Conservation (phyloP, 805 yeast species). For the Teunomyces lycoperdinae region DNA sequence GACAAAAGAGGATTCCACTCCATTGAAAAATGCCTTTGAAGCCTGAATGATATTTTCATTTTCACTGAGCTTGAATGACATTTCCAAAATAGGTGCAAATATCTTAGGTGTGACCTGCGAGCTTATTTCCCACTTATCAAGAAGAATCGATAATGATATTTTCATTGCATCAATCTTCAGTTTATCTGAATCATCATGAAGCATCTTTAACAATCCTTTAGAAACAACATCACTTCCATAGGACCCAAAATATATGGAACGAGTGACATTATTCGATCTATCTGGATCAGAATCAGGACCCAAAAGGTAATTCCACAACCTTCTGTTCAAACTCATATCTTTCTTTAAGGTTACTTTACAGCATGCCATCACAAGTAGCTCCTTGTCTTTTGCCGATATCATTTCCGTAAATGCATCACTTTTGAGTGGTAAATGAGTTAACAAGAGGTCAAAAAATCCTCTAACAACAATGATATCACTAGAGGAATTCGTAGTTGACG, state of each 20-base stretch:
- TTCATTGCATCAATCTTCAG: conserved; percentile 53
- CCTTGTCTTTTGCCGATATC: conserved; percentile 52
- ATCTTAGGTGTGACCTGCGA: conserved; percentile 66
- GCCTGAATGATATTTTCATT: conserved; percentile 50
- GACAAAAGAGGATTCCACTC: conserved; percentile 75
- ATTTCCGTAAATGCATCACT: conserved; percentile 53
- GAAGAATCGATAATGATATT: conserved; percentile 61
- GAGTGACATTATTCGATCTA: conserved; percentile 15
- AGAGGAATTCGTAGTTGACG: conserved; percentile 29
- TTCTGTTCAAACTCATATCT: conserved; percentile 92
- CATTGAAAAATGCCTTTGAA: conserved; percentile 75
- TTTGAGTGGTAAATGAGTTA: conserved; percentile 63
- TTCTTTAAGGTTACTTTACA: conserved; percentile 68
- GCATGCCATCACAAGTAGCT: conserved; percentile 58
- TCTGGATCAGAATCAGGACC: conserved; percentile 58
- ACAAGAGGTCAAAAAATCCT: conserved; percentile 81
- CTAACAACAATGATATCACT: conserved; percentile 70
- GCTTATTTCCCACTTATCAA: conserved; percentile 97
- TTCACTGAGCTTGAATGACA: conserved; percentile 34
- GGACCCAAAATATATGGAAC: conserved; percentile 57
- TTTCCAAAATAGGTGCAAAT: conserved; percentile 60
- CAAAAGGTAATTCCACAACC: conserved; percentile 90
- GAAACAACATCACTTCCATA: conserved; percentile 53
- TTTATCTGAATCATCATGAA: conserved; percentile 29
- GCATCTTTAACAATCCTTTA: conserved; percentile 50